phyloP scores from a whole-genome alignment of 257 asterid genomes.

The Nicotiana noctiflora region DNA sequence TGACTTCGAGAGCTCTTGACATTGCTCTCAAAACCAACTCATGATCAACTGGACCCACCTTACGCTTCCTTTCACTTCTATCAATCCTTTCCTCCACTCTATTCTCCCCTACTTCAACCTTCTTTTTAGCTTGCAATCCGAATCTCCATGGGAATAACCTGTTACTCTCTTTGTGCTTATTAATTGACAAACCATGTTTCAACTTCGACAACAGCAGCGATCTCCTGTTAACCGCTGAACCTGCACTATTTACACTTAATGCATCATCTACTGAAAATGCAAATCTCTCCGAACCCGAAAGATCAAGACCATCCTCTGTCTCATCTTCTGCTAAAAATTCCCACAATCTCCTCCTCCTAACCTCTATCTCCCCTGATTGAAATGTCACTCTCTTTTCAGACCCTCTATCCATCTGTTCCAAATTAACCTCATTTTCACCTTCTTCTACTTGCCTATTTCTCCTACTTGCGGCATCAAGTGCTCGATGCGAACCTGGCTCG shows the following conservation, averaged over 20 bases:
- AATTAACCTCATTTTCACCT: not conserved
- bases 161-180: constrained; percentile 17
- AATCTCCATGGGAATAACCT: constrained; percentile 19
- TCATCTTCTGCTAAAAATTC: constrained; percentile 21
- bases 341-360: constrained; percentile 27
- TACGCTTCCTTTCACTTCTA: constrained; percentile 13
- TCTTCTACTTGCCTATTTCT: constrained; percentile 4
- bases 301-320: constrained; percentile 25
- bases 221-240: constrained; percentile 20
- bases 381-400: constrained; percentile 18
- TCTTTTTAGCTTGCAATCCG: constrained; percentile 21
- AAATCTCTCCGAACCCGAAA: constrained; percentile 27
- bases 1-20: constrained; percentile 21
- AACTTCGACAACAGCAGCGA: constrained; percentile 20
- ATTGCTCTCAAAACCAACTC: constrained; percentile 24
- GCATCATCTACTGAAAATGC: constrained; percentile 32
- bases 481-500: too few relatives aligned
- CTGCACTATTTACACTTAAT: constrained; percentile 19
- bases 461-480: not conserved
- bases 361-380: constrained; percentile 15
- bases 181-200: constrained; percentile 21
- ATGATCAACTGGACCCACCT: constrained; percentile 22
- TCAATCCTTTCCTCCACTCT: constrained; percentile 14
- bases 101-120: constrained; percentile 10
- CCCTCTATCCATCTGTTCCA: constrained; percentile 2